These are phyloP conservation scores for Nemania bipapillata DNA, from an alignment of 2,329 filamentous ascomycete genomes.

Conservation along the genomic window DNA sequence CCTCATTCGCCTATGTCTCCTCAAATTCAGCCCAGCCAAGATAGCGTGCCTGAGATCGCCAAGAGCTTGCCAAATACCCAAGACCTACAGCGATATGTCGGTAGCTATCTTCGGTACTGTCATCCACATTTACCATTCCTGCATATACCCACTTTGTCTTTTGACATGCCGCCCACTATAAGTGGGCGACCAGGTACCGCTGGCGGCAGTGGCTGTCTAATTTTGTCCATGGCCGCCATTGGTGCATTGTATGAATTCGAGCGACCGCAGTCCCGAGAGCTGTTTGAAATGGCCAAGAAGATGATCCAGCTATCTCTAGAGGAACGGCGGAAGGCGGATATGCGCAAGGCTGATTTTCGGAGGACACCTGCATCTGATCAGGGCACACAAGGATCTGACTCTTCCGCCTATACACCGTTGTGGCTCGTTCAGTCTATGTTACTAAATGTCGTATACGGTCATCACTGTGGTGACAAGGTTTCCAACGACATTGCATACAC, in stretches of 20 bases:
- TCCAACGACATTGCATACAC: conserved; percentile 92
- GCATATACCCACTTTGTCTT: conserved; percentile 89
- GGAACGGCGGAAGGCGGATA: conserved; percentile 86
- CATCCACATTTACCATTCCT: conserved; percentile 96
- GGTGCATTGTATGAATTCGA: conserved; percentile 84
- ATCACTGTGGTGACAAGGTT: conserved; percentile 91
- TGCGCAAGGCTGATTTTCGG: conserved; percentile 71
- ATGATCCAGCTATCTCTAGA: conserved; percentile 95
- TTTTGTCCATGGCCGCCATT: conserved; percentile 86
- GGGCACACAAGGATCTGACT: conserved; percentile 64
- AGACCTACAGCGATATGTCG: conserved; percentile 90
- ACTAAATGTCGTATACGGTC: conserved; percentile 92
- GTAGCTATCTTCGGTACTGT: conserved; percentile 89
- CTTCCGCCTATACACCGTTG: conserved; percentile 79
- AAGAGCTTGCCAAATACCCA: conserved; percentile 78
- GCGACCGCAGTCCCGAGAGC: conserved; percentile 77
- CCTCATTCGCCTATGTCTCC: conserved; percentile 66
- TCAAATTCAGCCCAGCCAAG: conserved; percentile 59
- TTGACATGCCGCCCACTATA: conserved; percentile 78
- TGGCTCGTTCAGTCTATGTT: conserved; percentile 98
- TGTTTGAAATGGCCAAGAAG: conserved; percentile 94
- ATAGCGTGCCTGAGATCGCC: conserved; percentile 63
- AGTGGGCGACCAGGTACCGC: conserved; percentile 69
- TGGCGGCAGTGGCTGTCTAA: conserved; percentile 85
- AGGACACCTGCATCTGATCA: conserved; percentile 62